Base-by-base conservation (phyloP, 805 yeast species). In the Nakazawaea wyomingensis region DNA sequence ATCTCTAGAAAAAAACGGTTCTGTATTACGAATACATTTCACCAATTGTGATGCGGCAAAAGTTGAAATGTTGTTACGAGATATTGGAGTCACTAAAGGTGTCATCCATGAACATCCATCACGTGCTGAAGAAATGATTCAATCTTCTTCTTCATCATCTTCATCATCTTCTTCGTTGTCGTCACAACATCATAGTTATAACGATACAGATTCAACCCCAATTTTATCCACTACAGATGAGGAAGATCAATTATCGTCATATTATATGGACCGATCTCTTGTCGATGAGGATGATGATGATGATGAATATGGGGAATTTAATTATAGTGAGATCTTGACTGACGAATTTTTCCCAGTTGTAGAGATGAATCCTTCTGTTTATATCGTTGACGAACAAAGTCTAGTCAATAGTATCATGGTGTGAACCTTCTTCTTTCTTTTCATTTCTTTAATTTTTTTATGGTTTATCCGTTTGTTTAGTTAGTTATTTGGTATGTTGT, bases 41-140 rank as follows among this genome's bases (percentile, higher is more conserved):
- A 88, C 91, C 27, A 85, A 83, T 56, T 71, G 83, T 46, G 87
- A 83, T 47, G 61, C 70, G 5, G 64, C 58, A 5, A 78, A 78
- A 50, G 74, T 85, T 51, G 82, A 80, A 51, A 47, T 49, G 17
- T 60, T 85, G 46, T 60, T 84, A 46, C 55, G 68, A 31, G 93
- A 84, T 34, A 67, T 76, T 47, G 83, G 76, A 19, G 75, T 85
- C 5, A 57, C 72, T 2, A 68, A 73, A 9, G 90, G 89, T 2
- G 60, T 70, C 19, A 78, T 83, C 2, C 39, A 26, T 29, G 47
- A 44, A 3, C 27, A 9, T 8, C 8, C 3, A 9, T 24, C 27
- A 9, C 3, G 27, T 24, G 27, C 27, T 9, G 27, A 24, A 24
- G 11, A 8, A 24, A 24, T 24, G 3, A 24, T 24, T 9, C 17